Evolutionary conservation across 2,329 filamentous ascomycete species (phyloP), one percentile per base, ranked within the genome.

Genomic region (Colletotrichum shisoi): DNA sequence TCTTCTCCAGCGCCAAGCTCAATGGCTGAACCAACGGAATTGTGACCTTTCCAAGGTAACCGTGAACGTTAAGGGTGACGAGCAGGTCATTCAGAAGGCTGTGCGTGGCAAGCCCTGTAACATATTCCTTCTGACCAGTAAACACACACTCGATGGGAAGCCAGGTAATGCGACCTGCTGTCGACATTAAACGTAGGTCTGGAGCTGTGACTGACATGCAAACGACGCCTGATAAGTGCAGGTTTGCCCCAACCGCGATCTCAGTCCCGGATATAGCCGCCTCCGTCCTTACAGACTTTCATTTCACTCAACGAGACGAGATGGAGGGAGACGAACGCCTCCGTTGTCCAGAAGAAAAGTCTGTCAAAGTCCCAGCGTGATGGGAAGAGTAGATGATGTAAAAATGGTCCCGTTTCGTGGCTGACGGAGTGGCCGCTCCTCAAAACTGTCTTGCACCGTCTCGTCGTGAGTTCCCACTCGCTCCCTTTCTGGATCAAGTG

Each of bases 171-270:
- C 56, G 59, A 65, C 58, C 44, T 56, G 51, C 56, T 39, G 31
- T 52, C 27, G 51, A 66, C 63, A 57, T 46, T n/a, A 63, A 37
- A 66, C 34, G 52, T n/a, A 48, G 11, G 59, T 44, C 17, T 57
- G 63, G 49, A 65, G 62, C 62, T 62, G 65, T 68, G 65, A 61
- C 65, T 44, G 54, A 42, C 53, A 58, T 58, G 42, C 21, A 48
- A 42, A 52, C 53, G 44, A 59, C 13, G 49, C 13, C 53, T 42
- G n/a, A 51, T 40, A 48, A 62, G 39, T 52, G 57, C 40, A 37
- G 56, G 42, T 59, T 62, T 54, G 48, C 61, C 62, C 46, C 62
- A 62, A 68, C 57, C 58, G 56, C 62, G 56, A 67, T 57, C 57
- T 68, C 37, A 53, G 42, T 51, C 42, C 49, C 56, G 62, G 65